Conservation (phyloP, 2,329 filamentous ascomycete species). For the Aschersonia sp. region DNA sequence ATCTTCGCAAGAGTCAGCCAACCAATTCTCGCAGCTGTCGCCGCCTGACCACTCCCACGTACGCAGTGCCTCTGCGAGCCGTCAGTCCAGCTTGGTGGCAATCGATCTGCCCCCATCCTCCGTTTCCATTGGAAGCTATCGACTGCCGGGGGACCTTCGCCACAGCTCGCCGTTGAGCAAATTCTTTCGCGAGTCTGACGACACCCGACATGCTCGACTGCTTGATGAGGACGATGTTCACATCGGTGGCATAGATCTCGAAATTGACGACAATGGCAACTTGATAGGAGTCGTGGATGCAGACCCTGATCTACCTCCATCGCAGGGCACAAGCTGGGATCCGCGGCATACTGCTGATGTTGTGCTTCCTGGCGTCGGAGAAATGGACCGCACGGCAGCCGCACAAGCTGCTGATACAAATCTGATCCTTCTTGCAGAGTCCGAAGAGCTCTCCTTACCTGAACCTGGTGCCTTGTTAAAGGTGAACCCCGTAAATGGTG, state of each 20-base stretch:
- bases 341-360: background rate
- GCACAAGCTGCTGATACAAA: slow-evolving; percentile 3
- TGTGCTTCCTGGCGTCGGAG: background rate
- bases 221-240: slow-evolving; percentile 24
- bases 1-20: slow-evolving; percentile 21
- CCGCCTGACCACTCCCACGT: slow-evolving; percentile 17
- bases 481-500: background rate
- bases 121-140: slow-evolving; percentile 16
- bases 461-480: background rate
- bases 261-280: slow-evolving; percentile 38
- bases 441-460: slow-evolving; percentile 17
- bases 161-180: slow-evolving; percentile 15
- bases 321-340: slow-evolving; percentile 8
- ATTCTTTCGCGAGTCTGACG: slow-evolving; percentile 6
- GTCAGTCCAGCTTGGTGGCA: slow-evolving; percentile 12
- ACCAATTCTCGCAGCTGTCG: slow-evolving; percentile 29
- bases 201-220: slow-evolving; percentile 13
- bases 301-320: slow-evolving; percentile 28
- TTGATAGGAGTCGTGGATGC: slow-evolving; percentile 25
- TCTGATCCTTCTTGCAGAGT: slow-evolving; percentile 21
- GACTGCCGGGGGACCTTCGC: slow-evolving; percentile 19
- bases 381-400: background rate
- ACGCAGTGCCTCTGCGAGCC: slow-evolving; percentile 14
- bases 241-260: slow-evolving; percentile 26
- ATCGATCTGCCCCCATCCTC: slow-evolving; percentile 21